phyloP scores from a whole-genome alignment of 495 filamentous ascomycete genomes.

The Lichenothelia convexa region DNA sequence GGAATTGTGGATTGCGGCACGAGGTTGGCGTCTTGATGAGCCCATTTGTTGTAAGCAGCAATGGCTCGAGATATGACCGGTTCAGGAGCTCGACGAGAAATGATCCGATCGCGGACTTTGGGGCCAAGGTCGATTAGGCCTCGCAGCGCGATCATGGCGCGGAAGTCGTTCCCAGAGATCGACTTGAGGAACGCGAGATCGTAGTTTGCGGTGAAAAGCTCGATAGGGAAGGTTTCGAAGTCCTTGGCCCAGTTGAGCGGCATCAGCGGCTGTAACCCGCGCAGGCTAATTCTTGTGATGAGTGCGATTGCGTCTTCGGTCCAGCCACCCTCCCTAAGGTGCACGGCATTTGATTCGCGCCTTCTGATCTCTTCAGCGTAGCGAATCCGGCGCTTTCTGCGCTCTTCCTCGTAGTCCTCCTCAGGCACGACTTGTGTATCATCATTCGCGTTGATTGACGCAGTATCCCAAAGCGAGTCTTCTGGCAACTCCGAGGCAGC shows the following conservation, averaged over 20 bases:
- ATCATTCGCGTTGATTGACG: constrained; percentile 8
- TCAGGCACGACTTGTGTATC: constrained; percentile 16
- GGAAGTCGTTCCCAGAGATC: constrained; percentile 7
- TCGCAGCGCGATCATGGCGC: constrained; percentile 13
- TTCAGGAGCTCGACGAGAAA: constrained; percentile 9
- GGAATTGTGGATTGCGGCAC: constrained; percentile 11
- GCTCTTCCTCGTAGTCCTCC: constrained; percentile 6
- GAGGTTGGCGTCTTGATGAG: constrained; percentile 12
- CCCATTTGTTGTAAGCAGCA: constrained; percentile 17
- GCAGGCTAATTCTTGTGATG: constrained; percentile 35
- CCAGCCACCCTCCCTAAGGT: constrained; percentile 21
- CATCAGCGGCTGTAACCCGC: constrained; percentile 41
- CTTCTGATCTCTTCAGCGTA: constrained; percentile 13
- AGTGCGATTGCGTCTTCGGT: constrained; percentile 34
- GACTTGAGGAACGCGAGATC: constrained; percentile 31
- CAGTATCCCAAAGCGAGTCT: constrained; percentile 11
- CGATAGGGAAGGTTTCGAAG: constrained; percentile 39
- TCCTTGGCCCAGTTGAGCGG: constrained; percentile 37
- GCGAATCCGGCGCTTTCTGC: constrained; percentile 10
- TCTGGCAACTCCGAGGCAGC: constrained; percentile 9
- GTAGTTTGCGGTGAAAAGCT: constrained; percentile 29
- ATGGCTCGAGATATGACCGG: constrained; percentile 6
- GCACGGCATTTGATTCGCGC: constrained; percentile 10
- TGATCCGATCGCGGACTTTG: constrained; percentile 13
- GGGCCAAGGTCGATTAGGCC: constrained; percentile 16